Base-by-base conservation (phyloP, 2,329 filamentous ascomycete species). In the Venturia oleaginea region DNA sequence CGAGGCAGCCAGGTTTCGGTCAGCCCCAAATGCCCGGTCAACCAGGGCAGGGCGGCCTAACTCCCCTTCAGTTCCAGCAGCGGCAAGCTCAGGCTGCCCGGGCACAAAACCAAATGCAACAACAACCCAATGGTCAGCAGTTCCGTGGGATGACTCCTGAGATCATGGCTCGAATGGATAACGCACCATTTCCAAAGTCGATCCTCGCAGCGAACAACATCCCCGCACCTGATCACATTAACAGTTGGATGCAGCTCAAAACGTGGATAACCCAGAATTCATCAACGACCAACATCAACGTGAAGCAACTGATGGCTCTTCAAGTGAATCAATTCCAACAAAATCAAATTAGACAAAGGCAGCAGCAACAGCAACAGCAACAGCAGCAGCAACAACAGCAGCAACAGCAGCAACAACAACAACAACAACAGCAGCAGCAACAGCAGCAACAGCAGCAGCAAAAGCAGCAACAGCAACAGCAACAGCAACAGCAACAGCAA, bases 11-110 rank as follows among this genome's bases (percentile, higher is more conserved):
- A 27, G 59, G 34, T 42, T 32, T 40, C 17, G 34, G n/a, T 8
- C 34, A 40, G n/a, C 34, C 59, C 22, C 22, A 40, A 27, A 60
- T 40, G 34, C 59, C 59, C 27, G 37, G 34, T 13, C 59, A 60
- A 37, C 59, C 59, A 6, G 37, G 40, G 15, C 59, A 38, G 32
- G 22, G 22, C 22, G 55, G 55, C 22, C 55, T 60, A 19, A 60
- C n/a, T n/a, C 59, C 59, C 17, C 59, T 40, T 13, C 59, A 60
- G n/a, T 40, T 60, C n/a, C 59, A 60, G 34, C 59, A 60, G 34
- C 34, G 34, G 19, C 34, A 27, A 30, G 37, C 34, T 27, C 32
- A 38, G 34, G 37, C 34, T 2, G 59, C 40, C 13, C 34, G 34
- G 2, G 19, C 59, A 40, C 59, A 60, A 15, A 40, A 43, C 15